Base-by-base conservation (phyloP, 805 yeast genomes). In the Candida schatavii region DNA sequence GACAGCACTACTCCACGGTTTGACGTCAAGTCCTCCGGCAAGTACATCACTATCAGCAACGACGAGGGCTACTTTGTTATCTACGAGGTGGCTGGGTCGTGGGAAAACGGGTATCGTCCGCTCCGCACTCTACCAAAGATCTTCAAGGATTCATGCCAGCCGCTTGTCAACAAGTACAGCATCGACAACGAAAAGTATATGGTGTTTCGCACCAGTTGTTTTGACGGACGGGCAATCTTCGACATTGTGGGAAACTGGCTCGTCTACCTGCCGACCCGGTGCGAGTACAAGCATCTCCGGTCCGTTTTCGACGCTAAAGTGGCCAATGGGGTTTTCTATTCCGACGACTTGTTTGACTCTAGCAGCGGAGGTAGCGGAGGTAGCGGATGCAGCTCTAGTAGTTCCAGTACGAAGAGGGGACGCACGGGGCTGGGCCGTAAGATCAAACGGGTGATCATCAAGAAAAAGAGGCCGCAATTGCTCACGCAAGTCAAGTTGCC, bases 211-310 rank as follows among this genome's bases (percentile, higher is more conserved):
- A 65, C 74, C 1, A 60, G 68, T 40, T 48, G 54, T 14, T 46
- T 42, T 7, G 72, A 68, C 38, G 62, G 58, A 10, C 41, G 47
- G 23, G 75, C 81, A 1, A 68, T 78, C 1, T 71, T 70, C 48
- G 83, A 77, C 49, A 35, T 78, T 2, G 64, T 66, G 28, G 80
- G 75, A 6, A 59, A 69, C 33, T 75, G 80, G 78, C 51, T 79
- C 17, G 74, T 68, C 5, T 75, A 68, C 47, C 63, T 69, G 10
- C 77, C 80, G 0, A 57, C 72, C 3, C 56, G 63, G 17, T 45
- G 48, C 10, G 77, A 72, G 51, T 54, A 56, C 46, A 48, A 54
- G 25, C 60, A 64, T 37, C 46, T 68, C 29, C 56, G 55, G 30
- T 52, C 59, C 17, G 50, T 55, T 14, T 19, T 33, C n/a, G 36